These are phyloP conservation scores for Pleurotus pulmonarius DNA, from an alignment of 768 basidiomycete genomes.

Conservation along the genomic window DNA sequence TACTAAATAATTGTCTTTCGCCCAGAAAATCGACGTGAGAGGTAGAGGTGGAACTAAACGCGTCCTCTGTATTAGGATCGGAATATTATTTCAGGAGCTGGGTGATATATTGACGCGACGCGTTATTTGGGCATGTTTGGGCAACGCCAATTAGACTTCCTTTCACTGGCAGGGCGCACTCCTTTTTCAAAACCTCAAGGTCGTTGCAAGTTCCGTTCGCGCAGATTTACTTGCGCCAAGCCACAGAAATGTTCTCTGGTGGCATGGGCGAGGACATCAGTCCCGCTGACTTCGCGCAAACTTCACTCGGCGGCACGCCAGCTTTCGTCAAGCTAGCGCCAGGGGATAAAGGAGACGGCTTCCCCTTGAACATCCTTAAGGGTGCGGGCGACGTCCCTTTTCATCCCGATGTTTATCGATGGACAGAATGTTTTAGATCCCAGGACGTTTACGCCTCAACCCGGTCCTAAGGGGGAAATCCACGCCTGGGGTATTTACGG, in stretches of 20 bases:
- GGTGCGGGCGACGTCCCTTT: conserved; percentile 11
- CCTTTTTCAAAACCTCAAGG: no score
- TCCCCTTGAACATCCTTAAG: conserved; percentile 21
- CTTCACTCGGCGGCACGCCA: conserved; percentile 10
- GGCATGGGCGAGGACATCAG: no score
- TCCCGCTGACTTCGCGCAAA: background rate
- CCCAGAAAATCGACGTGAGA: no score
- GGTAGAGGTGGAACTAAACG: no score
- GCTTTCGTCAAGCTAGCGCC: conserved; percentile 21
- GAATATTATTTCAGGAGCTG: background rate
- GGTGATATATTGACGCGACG: background rate
- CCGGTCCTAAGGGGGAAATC: conserved; percentile 23
- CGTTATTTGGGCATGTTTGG: background rate
- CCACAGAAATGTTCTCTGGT: no score
- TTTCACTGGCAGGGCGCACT: no score
- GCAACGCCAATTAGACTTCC: background rate
- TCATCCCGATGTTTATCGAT: background rate
- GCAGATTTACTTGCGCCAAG: no score
- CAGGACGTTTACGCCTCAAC: conserved; percentile 13
- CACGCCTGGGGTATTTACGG: conserved; percentile 27
- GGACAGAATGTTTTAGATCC: conserved; percentile 15
- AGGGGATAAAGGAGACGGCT: conserved; percentile 20
- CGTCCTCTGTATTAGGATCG: background rate
- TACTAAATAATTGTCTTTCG: no score
- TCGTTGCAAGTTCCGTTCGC: no score